Conservation (phyloP, 495 filamentous ascomycete species). For the Tuber borchii region DNA sequence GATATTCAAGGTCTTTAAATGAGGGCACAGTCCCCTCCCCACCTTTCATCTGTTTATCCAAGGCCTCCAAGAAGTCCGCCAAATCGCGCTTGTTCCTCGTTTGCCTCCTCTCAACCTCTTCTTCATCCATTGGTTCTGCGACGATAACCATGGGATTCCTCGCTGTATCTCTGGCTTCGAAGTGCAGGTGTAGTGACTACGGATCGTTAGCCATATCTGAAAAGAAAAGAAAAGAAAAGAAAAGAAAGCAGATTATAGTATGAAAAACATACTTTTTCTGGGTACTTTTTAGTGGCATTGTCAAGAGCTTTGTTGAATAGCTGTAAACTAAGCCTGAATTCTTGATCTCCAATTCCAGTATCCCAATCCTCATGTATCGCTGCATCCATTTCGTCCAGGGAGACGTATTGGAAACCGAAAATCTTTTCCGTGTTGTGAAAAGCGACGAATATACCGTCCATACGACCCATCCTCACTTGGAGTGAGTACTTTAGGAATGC, state of each 20-base stretch:
- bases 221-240: background rate
- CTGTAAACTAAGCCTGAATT: conserved; percentile 73
- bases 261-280: conserved; percentile 49
- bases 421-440: conserved; percentile 92
- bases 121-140: conserved; percentile 70
- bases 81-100: conserved; percentile 54
- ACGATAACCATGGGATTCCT: conserved; percentile 79
- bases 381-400: conserved; percentile 76
- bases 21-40: conserved; percentile 11
- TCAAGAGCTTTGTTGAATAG: conserved; percentile 73
- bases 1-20: conserved; percentile 21
- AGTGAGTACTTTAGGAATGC: conserved; percentile 96
- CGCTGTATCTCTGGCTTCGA: conserved; percentile 63
- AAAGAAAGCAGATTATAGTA: background rate
- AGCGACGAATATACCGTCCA: conserved; percentile 99
- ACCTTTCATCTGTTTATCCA: conserved; percentile 17
- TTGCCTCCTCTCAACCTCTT: conserved; percentile 69
- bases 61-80: conserved; percentile 53
- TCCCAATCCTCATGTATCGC: conserved; percentile 68
- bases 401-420: conserved; percentile 95
- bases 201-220: conserved; percentile 33
- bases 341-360: conserved; percentile 65
- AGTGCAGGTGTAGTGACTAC: conserved; percentile 71
- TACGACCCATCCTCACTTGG: conserved; percentile 90
- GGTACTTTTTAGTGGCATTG: conserved; percentile 63